Percentiles rank a stretch among this genome's conserved stretches.
Conservation (phyloP, 2,329 filamentous ascomycete species). For the Acrodontium crateriforme region DNA sequence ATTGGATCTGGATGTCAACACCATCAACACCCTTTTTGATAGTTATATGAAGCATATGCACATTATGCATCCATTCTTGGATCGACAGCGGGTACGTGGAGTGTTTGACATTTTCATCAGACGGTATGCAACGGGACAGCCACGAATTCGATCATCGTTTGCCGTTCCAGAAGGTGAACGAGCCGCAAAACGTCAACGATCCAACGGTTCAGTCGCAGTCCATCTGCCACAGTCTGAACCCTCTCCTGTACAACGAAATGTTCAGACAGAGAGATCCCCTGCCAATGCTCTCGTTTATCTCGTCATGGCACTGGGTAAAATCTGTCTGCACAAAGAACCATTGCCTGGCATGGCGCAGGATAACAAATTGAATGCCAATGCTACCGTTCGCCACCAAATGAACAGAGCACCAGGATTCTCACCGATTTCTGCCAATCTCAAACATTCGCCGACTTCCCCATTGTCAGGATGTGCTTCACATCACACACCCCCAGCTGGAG, state of each 20-base stretch:
- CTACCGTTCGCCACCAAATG: constrained; percentile 23
- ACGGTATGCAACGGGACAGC: constrained; percentile 27
- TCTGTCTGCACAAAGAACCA: constrained; percentile 45
- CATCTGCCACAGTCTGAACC: not conserved
- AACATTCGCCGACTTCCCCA: constrained; percentile 26
- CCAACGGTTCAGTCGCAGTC: constrained; percentile 13
- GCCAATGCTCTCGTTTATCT: constrained; percentile 70
- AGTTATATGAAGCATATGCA: constrained; percentile 49
- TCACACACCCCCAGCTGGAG: constrained; percentile 18
- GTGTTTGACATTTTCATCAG: constrained; percentile 40
- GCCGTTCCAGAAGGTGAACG: constrained; percentile 16
- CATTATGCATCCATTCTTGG: constrained; percentile 50
- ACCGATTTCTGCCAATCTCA: constrained; percentile 18
- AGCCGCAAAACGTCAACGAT: constrained; percentile 19
- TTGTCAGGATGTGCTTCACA: constrained; percentile 21
- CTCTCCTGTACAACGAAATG: not conserved
- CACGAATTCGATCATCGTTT: constrained; percentile 7
- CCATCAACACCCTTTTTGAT: constrained; percentile 36
- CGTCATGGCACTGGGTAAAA: constrained; percentile 73
- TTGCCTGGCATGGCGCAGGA: constrained; percentile 45
- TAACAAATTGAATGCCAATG: constrained; percentile 22
- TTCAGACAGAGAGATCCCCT: constrained; percentile 47
- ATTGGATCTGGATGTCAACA: constrained; percentile 39
- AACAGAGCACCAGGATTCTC: constrained; percentile 15
- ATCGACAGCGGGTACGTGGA: constrained; percentile 36